Evolutionary conservation across 2,329 filamentous ascomycete genomes (phyloP).

Genomic region (Colletotrichum camelliae): DNA sequence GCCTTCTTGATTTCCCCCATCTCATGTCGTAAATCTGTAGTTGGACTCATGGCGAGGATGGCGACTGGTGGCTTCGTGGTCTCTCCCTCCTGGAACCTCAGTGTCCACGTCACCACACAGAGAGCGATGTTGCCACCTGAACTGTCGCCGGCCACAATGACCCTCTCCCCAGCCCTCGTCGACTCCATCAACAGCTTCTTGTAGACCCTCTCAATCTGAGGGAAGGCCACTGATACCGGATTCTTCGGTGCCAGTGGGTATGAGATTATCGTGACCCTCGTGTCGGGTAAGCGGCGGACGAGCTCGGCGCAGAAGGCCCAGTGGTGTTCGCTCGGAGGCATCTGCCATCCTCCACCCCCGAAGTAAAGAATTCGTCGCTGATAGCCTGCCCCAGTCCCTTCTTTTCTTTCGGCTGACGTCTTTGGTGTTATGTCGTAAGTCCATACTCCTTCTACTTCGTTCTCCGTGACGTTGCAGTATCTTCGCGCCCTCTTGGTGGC

Average conservation of each 20-base stretch:
- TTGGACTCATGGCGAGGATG: conserved; percentile 46
- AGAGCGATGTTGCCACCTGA: conserved; percentile 60
- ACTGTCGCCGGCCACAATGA: conserved; percentile 59
- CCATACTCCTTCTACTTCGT: conserved; percentile 28
- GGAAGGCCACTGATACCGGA: conserved; percentile 54
- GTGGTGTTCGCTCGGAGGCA: conserved; percentile 53
- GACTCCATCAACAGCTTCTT: conserved; percentile 43
- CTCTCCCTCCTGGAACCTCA: conserved; percentile 38
- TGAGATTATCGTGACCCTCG: conserved; percentile 52
- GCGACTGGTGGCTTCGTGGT: conserved; percentile 36
- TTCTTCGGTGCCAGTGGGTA: conserved; percentile 59
- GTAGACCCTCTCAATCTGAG: conserved; percentile 51
- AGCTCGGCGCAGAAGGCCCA: conserved; percentile 56
- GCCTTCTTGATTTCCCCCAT: conserved; percentile 21
- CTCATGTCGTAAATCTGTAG: conserved; percentile 38
- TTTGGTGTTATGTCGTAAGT: conserved; percentile 24
- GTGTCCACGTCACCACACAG: conserved; percentile 32
- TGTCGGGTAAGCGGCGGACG: conserved; percentile 41
- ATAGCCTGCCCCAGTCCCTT: conserved; percentile 22
- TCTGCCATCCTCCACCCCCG: conserved; percentile 61
- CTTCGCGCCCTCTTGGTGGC: background rate
- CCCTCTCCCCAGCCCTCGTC: conserved; percentile 38
- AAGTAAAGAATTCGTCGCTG: conserved; percentile 54
- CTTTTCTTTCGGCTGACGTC: background rate
- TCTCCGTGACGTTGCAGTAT: background rate